Conservation (phyloP, 495 filamentous ascomycete species). For the Hapsidospora chrysogenum region DNA sequence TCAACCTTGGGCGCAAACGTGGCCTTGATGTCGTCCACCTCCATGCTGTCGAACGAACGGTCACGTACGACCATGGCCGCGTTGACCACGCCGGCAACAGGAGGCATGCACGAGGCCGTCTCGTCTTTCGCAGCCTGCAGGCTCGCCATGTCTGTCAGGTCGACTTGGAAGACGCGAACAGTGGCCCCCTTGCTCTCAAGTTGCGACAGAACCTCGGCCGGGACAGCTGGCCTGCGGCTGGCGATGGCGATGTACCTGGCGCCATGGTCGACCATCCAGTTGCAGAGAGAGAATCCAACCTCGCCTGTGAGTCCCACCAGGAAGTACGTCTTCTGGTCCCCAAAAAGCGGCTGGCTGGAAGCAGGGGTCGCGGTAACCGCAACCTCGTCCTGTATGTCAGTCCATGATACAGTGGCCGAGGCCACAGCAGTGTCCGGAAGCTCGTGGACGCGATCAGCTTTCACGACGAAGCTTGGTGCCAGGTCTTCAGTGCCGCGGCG, state of each 20-base stretch:
- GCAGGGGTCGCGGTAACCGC: slow-evolving; percentile 1
- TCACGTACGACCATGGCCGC: slow-evolving; percentile 32
- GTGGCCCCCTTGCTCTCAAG: slow-evolving; percentile 9
- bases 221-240: too few species aligned
- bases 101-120: slow-evolving; percentile 13
- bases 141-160: slow-evolving; percentile 8
- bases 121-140: slow-evolving; percentile 6
- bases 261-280: slow-evolving; percentile 37
- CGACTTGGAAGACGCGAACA: slow-evolving; percentile 7
- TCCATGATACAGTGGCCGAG: not conserved
- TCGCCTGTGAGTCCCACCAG: slow-evolving; percentile 32
- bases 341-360: slow-evolving; percentile 10
- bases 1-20: slow-evolving; percentile 22
- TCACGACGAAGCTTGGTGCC: slow-evolving; percentile 1
- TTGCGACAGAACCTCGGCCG: too few species aligned
- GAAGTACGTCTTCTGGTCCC: slow-evolving; percentile 31
- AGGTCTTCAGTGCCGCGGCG: too few species aligned
- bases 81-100: slow-evolving; percentile 27
- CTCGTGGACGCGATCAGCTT: not conserved
- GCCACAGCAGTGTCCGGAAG: not conserved
- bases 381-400: not conserved
- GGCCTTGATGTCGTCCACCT: slow-evolving; percentile 11
- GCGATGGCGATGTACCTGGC: slow-evolving; percentile 18
- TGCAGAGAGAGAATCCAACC: slow-evolving; percentile 29
- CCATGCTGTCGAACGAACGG: slow-evolving; percentile 16